Evolutionary conservation across 164 flowering plant genomes (phyloP), one percentile per base, ranked within the genome.

Genomic region (Annona cherimola): DNA sequence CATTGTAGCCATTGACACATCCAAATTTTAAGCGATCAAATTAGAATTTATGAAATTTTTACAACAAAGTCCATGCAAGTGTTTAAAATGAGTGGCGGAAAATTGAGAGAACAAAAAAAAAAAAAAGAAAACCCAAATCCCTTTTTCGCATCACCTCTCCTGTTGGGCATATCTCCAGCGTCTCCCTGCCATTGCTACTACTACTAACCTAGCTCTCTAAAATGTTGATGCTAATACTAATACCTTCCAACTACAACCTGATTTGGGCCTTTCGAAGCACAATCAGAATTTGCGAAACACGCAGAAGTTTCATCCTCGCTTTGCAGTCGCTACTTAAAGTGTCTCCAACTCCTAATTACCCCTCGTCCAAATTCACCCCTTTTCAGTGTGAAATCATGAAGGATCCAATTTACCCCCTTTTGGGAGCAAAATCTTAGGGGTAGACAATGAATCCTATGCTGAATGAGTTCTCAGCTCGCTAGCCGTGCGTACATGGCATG

Each of bases 291-390:
- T 78, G 66, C 69, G 81, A 8, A 76, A 68, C 82, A 76, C 81
- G 81, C 83, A 83, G 40, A 80, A 74, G n/a, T 70, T 82, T 78
- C 7, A 71, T 76, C 45, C 73, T 82, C 55, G 66, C 84, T 45
- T 82, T 86, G 63, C 88, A 84, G 44, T 80, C 91, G 45, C 77
- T 44, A 50, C 74, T 42, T 64, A 67, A 26, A 39, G 35, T 40
- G 20, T 26, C 69, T 39, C 74, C 61, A 20, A 9, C 72, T 20
- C 68, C 67, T 1, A 76, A 73, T 14, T 70, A 69, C 44, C 66
- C 71, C 61, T 69, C 61, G 43, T 7, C 67, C 6, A n/a, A 77
- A 70, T 73, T 60, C 63, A 44, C 74, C 80, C 19, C 19, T 54
- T 3, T 70, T 79, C 9, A 64, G 69, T 3, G n/a, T n/a, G n/a